phyloP scores from a whole-genome alignment of 1,284 basidiomycete genomes.

The Leccinum ponderosum region DNA sequence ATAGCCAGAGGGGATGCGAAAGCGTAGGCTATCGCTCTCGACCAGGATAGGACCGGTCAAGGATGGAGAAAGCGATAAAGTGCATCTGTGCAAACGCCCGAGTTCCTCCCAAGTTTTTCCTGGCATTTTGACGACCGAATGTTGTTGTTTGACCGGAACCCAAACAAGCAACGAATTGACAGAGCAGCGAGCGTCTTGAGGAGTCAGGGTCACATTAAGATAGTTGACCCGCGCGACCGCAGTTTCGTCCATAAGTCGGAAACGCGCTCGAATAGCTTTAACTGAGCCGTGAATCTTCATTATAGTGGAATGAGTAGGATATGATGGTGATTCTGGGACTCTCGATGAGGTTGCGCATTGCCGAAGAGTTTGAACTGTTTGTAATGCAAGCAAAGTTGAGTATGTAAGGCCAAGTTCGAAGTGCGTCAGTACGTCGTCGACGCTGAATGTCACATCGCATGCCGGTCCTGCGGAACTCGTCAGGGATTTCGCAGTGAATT shows the following conservation, averaged over 20 bases:
- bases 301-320: constrained; percentile 14
- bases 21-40: constrained; percentile 63
- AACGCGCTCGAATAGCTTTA: constrained; percentile 47
- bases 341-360: constrained; percentile 31
- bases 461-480: constrained; percentile 10
- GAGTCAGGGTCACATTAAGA: constrained; percentile 32
- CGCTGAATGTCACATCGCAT: constrained; percentile 23
- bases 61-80: constrained; percentile 39
- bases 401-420: constrained; percentile 76
- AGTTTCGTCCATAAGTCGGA: constrained; percentile 49
- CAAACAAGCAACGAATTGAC: constrained; percentile 45
- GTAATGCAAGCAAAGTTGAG: constrained; percentile 65
- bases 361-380: constrained; percentile 50
- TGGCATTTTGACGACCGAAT: constrained; percentile 28
- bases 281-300: constrained; percentile 38
- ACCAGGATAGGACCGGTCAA: constrained; percentile 44
- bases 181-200: constrained; percentile 24
- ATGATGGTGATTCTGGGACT: constrained; percentile 11
- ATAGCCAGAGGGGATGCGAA: constrained; percentile 83
- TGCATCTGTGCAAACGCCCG: constrained; percentile 61
- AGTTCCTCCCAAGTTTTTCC: constrained; percentile 78
- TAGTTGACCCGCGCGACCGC: constrained; percentile 49
- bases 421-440: constrained; percentile 43
- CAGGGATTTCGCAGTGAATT: constrained; percentile 30
- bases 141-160: constrained; percentile 40